Evolutionary conservation across 805 yeast genomes (phyloP).

Genomic region (Ogataea wickerhamii): DNA sequence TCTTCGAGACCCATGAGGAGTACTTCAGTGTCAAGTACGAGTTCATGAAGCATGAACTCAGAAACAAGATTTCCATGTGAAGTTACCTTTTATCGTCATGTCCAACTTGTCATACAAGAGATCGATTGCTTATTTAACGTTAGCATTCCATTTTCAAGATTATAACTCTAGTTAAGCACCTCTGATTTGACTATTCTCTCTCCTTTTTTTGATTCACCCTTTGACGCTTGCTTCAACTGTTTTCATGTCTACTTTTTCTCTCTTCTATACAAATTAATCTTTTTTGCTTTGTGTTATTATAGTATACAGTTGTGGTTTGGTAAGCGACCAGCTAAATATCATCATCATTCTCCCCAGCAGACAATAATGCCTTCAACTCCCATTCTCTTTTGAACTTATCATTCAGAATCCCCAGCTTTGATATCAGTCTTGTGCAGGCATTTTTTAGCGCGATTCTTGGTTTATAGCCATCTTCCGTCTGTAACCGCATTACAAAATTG

Average conservation of each 20-base stretch:
- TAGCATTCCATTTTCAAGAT: too few species aligned
- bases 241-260: constrained; percentile 2
- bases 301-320: background rate
- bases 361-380: constrained; percentile 75
- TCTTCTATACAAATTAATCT: constrained; percentile 1
- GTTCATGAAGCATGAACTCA: constrained; percentile 66
- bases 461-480: constrained; percentile 91
- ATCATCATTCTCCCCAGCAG: constrained; percentile 49
- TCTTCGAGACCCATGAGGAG: constrained; percentile 40
- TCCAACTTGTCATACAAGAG: too few species aligned
- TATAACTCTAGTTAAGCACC: constrained; percentile 3
- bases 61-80: constrained; percentile 30
- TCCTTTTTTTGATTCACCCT: background rate
- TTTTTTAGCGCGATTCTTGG: constrained; percentile 87
- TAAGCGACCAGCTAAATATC: constrained; percentile 10
- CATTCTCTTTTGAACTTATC: constrained; percentile 87
- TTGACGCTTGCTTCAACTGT: constrained; percentile 1
- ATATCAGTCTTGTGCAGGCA: constrained; percentile 82
- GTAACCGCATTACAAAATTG: constrained; percentile 88
- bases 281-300: constrained; percentile 1
- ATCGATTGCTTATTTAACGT: too few species aligned
- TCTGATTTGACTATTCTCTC: constrained; percentile 20
- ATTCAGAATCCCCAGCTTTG: constrained; percentile 69
- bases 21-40: constrained; percentile 47
- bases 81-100: background rate